Percentiles rank a stretch among this genome's conserved stretches.
Conservation (phyloP, 1,284 basidiomycete genomes). For the Rhodotorula sp. region DNA sequence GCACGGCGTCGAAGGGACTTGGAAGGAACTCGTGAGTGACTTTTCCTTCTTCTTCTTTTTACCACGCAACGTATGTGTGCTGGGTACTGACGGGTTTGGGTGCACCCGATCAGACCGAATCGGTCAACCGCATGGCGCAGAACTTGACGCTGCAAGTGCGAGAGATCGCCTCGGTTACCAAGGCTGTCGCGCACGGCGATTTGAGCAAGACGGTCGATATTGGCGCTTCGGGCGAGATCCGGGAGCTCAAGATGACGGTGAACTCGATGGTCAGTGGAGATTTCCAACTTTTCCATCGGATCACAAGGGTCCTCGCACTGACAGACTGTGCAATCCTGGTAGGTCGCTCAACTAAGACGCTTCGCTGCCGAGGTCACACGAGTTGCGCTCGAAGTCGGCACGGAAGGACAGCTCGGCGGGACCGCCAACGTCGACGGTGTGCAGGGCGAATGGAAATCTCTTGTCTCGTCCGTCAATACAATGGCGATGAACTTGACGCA, state of each 20-base stretch:
- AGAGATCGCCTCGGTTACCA: conserved; percentile 88
- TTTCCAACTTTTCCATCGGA: neutral
- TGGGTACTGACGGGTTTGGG: neutral
- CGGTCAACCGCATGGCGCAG: conserved; percentile 72
- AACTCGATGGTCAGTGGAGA: conserved; percentile 75
- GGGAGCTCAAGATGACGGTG: conserved; percentile 86
- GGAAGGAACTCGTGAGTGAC: conserved; percentile 53
- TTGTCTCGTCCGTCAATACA: conserved; percentile 48
- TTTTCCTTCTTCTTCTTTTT: neutral
- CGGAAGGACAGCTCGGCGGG: conserved; percentile 52
- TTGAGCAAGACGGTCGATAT: conserved; percentile 85
- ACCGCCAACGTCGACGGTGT: conserved; percentile 54
- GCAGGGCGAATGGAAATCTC: conserved; percentile 51
- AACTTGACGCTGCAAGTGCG: conserved; percentile 70
- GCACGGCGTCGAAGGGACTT: conserved; percentile 87
- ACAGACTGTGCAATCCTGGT: neutral
- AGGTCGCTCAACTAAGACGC: conserved; percentile 75
- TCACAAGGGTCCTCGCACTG: neutral
- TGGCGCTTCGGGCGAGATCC: conserved; percentile 95
- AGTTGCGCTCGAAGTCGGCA: conserved; percentile 61
- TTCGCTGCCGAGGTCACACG: conserved; percentile 94
- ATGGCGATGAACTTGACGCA: conserved; percentile 63
- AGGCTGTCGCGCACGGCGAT: conserved; percentile 91
- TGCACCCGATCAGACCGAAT: conserved; percentile 26
- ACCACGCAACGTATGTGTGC: too few relatives aligned